Evolutionary conservation across 495 filamentous ascomycete species (phyloP).

Genomic region (Penicilliopsis zonata): DNA sequence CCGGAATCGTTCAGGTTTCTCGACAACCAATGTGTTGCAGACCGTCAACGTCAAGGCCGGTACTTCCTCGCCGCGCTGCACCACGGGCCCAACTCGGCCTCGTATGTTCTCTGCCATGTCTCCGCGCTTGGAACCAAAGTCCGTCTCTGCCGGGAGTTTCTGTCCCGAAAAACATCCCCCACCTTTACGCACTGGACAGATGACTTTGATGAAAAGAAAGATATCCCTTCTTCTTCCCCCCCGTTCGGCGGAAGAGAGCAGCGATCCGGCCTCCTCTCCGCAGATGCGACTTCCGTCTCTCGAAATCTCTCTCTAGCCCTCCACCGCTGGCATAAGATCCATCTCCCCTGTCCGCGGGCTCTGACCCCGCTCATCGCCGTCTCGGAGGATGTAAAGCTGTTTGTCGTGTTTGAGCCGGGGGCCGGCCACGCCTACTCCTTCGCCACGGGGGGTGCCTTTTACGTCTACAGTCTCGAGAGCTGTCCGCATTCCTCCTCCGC

Average conservation of each 20-base stretch:
- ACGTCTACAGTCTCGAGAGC: slow-evolving; percentile 5
- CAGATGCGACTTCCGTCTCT: neutral
- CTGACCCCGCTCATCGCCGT: slow-evolving; percentile 8
- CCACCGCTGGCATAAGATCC: slow-evolving; percentile 5
- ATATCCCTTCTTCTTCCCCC: slow-evolving; percentile 1
- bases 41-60: neutral
- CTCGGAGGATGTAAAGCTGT: slow-evolving; percentile 6
- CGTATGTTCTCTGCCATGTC: slow-evolving; percentile 8
- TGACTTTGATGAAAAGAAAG: neutral
- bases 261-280: neutral
- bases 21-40: neutral
- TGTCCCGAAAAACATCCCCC: neutral
- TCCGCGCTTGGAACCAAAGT: slow-evolving; percentile 1
- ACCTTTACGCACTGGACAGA: neutral
- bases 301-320: slow-evolving; percentile 3
- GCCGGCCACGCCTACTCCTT: slow-evolving; percentile 4
- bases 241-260: neutral
- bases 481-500: neutral
- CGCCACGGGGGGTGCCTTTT: slow-evolving; percentile 7
- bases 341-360: slow-evolving; percentile 8
- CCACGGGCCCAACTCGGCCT: slow-evolving; percentile 1
- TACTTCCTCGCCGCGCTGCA: slow-evolving; percentile 9
- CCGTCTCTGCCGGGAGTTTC: slow-evolving; percentile 6
- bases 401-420: slow-evolving; percentile 9
- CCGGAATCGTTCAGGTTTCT: slow-evolving; percentile 3